phyloP scores from a whole-genome alignment of 148 eudicot genomes.

The Amaranthus hypochondriacus region DNA sequence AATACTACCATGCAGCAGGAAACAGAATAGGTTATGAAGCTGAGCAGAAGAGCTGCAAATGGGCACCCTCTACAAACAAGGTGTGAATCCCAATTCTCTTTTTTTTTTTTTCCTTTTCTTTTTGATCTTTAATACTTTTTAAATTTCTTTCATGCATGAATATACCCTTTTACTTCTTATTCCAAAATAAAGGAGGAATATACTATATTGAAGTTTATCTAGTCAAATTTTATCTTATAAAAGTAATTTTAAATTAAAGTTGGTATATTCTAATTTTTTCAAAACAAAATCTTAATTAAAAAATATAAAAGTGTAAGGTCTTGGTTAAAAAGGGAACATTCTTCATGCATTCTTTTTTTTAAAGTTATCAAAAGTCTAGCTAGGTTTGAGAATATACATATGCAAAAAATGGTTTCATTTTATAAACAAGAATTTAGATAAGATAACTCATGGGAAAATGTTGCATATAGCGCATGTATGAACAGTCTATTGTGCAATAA shows the following conservation, averaged over 20 bases:
- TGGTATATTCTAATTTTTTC: too few species aligned
- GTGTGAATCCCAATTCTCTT: constrained; percentile 17
- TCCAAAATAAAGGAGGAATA: constrained; percentile 18
- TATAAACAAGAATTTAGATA: too few species aligned
- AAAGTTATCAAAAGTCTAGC: too few species aligned
- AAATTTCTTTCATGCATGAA: not conserved
- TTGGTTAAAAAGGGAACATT: too few species aligned
- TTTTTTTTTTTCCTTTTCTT: not conserved
- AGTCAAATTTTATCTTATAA: not conserved
- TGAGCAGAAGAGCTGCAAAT: constrained; percentile 41
- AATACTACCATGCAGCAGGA: not conserved
- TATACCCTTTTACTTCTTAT: not conserved
- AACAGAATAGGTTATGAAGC: constrained; percentile 40
- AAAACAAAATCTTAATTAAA: too few species aligned
- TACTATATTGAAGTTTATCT: not conserved
- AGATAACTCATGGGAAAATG: too few species aligned
- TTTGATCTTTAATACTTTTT: constrained; percentile 3
- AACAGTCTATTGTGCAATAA: too few species aligned
- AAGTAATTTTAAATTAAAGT: not conserved
- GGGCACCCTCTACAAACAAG: constrained; percentile 36
- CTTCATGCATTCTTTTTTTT: too few species aligned
- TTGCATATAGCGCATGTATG: too few species aligned
- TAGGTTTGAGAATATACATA: too few species aligned
- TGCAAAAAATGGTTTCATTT: too few species aligned
- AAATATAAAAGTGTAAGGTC: too few species aligned